phyloP scores from a whole-genome alignment of 805 yeast genomes.

The Hanseniaspora taiwanica region DNA sequence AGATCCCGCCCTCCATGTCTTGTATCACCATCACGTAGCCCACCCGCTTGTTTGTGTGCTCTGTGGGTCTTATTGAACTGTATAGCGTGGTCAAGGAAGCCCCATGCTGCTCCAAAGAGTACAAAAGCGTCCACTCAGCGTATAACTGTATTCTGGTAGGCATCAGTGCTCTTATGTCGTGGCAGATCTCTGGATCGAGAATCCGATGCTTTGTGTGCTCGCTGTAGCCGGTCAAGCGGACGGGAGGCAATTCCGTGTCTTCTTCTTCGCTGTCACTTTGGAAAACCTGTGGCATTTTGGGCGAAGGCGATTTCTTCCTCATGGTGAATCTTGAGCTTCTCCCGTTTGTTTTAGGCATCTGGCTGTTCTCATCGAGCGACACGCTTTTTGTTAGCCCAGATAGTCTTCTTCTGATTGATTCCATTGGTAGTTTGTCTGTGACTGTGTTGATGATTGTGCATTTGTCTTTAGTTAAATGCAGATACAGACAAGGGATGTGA shows the following conservation, averaged over 20 bases:
- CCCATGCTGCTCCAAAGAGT: slow-evolving; percentile 88
- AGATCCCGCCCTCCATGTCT: slow-evolving; percentile 49
- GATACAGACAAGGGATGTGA: no score
- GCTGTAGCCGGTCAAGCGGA: slow-evolving; percentile 49
- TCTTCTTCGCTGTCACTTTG: slow-evolving; percentile 4
- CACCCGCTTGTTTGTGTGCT: slow-evolving; percentile 29
- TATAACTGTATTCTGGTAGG: slow-evolving; percentile 72
- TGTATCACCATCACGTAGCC: slow-evolving; percentile 68
- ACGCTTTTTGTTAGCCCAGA: neutral
- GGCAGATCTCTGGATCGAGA: slow-evolving; percentile 51
- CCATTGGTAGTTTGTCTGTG: neutral
- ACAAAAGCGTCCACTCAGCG: slow-evolving; percentile 63
- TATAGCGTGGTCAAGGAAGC: slow-evolving; percentile 74
- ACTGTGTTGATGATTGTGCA: neutral
- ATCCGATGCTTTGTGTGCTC: slow-evolving; percentile 44
- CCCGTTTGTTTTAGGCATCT: no score
- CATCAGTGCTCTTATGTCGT: slow-evolving; percentile 55
- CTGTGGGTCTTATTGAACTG: slow-evolving; percentile 34
- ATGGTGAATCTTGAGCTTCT: neutral
- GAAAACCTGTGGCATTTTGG: neutral
- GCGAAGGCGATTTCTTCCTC: neutral
- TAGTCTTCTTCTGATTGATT: neutral
- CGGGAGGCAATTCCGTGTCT: slow-evolving; percentile 37
- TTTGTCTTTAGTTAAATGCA: no score
- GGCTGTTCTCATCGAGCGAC: no score